A percentile compares a stretch with the other conserved stretches of the same genome.
phyloP scores from a whole-genome alignment of 1,139 yeast species.

The Pichia cactophila region DNA sequence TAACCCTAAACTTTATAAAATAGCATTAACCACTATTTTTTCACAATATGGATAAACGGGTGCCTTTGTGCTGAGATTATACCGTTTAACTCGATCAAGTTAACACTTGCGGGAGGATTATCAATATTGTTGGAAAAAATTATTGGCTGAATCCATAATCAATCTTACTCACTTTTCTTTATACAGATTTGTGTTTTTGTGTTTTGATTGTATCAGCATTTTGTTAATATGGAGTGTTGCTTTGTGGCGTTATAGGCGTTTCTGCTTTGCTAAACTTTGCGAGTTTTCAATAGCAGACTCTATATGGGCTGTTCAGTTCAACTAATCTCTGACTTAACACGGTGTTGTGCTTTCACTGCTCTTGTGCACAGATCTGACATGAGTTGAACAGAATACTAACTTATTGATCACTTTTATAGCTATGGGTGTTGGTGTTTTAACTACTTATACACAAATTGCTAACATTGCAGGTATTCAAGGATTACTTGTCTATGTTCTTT shows the following conservation, averaged over 20 bases:
- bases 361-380: neutral
- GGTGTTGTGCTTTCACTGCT: neutral
- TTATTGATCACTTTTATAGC: slow-evolving; percentile 37
- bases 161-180: neutral
- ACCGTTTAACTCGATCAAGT: slow-evolving; percentile 85
- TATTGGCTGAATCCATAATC: slow-evolving; percentile 8
- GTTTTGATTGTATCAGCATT: too few species aligned
- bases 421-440: slow-evolving; percentile 83
- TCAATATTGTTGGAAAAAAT: slow-evolving; percentile 28
- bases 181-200: neutral
- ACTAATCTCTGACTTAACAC: neutral
- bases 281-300: too few species aligned
- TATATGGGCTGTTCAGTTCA: too few species aligned
- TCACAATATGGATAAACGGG: slow-evolving; percentile 40
- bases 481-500: slow-evolving; percentile 68
- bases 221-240: neutral
- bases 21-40: neutral
- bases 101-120: slow-evolving; percentile 83
- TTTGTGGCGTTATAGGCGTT: too few species aligned
- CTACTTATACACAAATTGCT: slow-evolving; percentile 83
- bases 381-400: slow-evolving; percentile 6
- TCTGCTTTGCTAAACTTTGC: too few species aligned
- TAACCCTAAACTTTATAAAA: neutral
- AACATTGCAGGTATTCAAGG: slow-evolving; percentile 86
- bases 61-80: slow-evolving; percentile 58